These are phyloP conservation scores for Sanguinoderma infundibulare DNA, from an alignment of 1,284 basidiomycete genomes.

Conservation along the genomic window DNA sequence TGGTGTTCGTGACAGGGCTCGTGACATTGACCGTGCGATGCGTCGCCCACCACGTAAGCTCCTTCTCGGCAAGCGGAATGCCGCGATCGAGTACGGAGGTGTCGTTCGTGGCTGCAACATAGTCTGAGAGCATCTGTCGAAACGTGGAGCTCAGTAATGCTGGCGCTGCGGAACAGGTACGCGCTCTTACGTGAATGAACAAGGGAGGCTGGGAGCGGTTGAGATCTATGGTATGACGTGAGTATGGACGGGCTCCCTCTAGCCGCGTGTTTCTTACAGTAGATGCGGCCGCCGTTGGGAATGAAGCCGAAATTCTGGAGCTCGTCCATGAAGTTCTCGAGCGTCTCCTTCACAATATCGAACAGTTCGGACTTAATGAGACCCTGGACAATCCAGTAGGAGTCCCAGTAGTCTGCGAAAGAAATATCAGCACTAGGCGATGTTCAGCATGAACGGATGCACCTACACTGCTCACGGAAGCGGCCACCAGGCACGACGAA, in stretches of 20 bases:
- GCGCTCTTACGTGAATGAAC: conserved; percentile 68
- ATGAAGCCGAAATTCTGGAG: conserved; percentile 84
- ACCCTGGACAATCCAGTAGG: conserved; percentile 88
- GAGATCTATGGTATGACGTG: conserved; percentile 54
- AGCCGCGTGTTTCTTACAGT: conserved; percentile 62
- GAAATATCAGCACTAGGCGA: not conserved
- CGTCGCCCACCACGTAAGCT: conserved; percentile 82
- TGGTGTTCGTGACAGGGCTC: conserved; percentile 74
- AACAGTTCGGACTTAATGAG: conserved; percentile 81
- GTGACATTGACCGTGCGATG: conserved; percentile 78
- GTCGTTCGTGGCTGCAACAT: conserved; percentile 64
- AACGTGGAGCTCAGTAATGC: not conserved
- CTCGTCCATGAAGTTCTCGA: conserved; percentile 95
- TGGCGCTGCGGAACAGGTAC: not conserved
- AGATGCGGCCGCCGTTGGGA: conserved; percentile 89
- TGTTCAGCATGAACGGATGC: not conserved
- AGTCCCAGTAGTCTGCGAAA: conserved; percentile 77
- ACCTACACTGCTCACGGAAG: conserved; percentile 72
- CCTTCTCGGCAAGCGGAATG: conserved; percentile 68
- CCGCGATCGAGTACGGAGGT: conserved; percentile 65
- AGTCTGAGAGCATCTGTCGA: conserved; percentile 67
- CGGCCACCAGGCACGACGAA: conserved; percentile 88
- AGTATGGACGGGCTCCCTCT: not conserved
- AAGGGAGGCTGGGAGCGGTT: conserved; percentile 91
- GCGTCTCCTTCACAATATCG: conserved; percentile 73